Evolutionary conservation across 495 filamentous ascomycete genomes (phyloP).

Genomic region (Talaromyces nanjingensis): DNA sequence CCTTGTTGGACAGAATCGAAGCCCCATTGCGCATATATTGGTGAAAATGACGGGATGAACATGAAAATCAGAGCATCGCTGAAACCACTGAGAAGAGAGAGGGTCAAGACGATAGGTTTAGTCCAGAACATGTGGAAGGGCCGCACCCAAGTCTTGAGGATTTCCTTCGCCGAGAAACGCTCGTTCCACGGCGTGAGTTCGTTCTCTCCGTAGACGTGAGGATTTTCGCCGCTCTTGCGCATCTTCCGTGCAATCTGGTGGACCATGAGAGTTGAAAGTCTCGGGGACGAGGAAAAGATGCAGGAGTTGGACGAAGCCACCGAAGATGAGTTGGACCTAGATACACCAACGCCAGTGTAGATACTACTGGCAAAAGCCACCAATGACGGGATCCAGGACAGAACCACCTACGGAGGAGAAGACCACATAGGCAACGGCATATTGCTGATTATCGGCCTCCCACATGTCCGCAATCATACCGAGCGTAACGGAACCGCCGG

Average conservation of each 20-base stretch:
- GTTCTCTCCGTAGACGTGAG: conserved; percentile 56
- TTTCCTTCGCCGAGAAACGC: conserved; percentile 49
- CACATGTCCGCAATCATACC: conserved; percentile 58
- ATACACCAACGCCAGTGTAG: conserved; percentile 49
- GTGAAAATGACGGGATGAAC: conserved; percentile 54
- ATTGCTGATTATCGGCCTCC: conserved; percentile 53
- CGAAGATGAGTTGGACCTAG: conserved; percentile 56
- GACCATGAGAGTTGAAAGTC: conserved; percentile 53
- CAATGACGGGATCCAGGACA: conserved; percentile 53
- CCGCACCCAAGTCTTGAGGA: conserved; percentile 48
- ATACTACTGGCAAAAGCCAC: conserved; percentile 49
- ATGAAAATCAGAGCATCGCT: conserved; percentile 60
- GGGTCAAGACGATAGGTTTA: conserved; percentile 52
- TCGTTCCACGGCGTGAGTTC: conserved; percentile 52
- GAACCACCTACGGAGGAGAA: conserved; percentile 59
- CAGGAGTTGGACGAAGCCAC: conserved; percentile 43
- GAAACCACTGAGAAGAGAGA: conserved; percentile 53
- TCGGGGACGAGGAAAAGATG: conserved; percentile 51
- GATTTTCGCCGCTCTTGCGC: conserved; percentile 41
- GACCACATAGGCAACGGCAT: conserved; percentile 54
- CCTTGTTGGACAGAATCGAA: conserved; percentile 46
- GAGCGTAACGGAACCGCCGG: conserved; percentile 57
- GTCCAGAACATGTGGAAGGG: conserved; percentile 56
- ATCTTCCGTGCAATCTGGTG: conserved; percentile 49
- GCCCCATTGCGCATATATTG: conserved; percentile 53